These are phyloP conservation scores for Evernia prunastri DNA, from an alignment of 495 filamentous ascomycete species.

Conservation along the genomic window DNA sequence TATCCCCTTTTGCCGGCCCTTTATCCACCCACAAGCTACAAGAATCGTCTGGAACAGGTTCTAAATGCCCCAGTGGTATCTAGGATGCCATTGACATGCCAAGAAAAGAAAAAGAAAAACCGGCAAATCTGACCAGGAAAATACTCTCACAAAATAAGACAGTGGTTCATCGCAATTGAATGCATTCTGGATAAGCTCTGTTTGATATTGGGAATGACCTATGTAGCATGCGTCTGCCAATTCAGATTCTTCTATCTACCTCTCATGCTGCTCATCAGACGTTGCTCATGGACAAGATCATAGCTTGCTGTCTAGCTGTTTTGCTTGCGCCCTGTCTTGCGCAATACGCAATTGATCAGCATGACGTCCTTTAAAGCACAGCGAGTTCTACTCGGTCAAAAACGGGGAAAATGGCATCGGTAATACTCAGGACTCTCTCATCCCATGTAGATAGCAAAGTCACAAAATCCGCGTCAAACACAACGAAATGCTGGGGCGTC, in stretches of 20 bases:
- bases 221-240: background rate
- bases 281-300: background rate
- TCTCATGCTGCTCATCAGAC: background rate
- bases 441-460: too few species aligned
- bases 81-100: background rate
- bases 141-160: background rate
- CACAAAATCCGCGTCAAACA: background rate
- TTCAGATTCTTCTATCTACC: background rate
- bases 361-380: background rate
- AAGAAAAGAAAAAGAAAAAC: too few species aligned
- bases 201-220: background rate
- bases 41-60: background rate
- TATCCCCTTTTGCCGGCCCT: background rate
- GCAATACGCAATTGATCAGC: constrained; percentile 4
- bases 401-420: background rate
- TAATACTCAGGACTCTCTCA: too few species aligned
- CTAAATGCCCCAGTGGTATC: background rate
- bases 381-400: background rate
- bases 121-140: background rate
- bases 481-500: background rate
- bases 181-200: background rate
- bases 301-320: constrained; percentile 11
- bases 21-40: background rate
- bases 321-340: constrained; percentile 8
- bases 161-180: background rate